Base-by-base conservation (phyloP, 306 rosid genomes). In the Quercus engelmannii region DNA sequence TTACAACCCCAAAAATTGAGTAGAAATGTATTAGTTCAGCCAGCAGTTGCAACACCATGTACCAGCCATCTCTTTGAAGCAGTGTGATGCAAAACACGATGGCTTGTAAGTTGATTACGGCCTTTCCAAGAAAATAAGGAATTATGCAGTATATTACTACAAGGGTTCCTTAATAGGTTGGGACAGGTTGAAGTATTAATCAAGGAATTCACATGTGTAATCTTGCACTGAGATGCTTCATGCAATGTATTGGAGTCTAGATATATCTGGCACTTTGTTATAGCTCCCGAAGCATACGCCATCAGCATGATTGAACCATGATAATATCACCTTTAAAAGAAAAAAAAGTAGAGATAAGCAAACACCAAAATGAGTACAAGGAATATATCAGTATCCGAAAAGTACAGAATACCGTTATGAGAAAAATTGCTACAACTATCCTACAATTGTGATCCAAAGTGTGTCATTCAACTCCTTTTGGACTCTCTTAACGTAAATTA, bases 261-360 rank as follows among this genome's bases (percentile, higher is more conserved):
- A 71, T 74, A 74, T 76, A 85, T 38, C 56, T 70, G 82, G 71
- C 69, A 82, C 74, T 83, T 85, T 21, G 85, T 80, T 80, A 63
- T 76, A 88, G 88, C 94, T 83, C 83, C 83, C 57, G 90, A 77
- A 89, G 92, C 86, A 84, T 84, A 80, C 76, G 83, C 82, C 83
- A 75, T 91, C 90, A 92, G 43, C 97, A 91, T 91, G 92, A 78
- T 79, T 89, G 88, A 80, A 92, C 93, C 97, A 92, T 92, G 69
- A 85, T 90, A 85, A 25, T 33, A 74, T 17, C 26, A 59, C 91
- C 91, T 90, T 41, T 41, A 41, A 41, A 41, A 86, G 38, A 64
- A 77, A 25, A 52, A 38, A 67, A 80, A 10, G 17, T 69, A 6
- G 68, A 51, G 18, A 30, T 12, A 80, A 35, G 69, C 71, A 64